Evolutionary conservation across 441 rosid species (phyloP).

Genomic region (Corymbia calophylla): DNA sequence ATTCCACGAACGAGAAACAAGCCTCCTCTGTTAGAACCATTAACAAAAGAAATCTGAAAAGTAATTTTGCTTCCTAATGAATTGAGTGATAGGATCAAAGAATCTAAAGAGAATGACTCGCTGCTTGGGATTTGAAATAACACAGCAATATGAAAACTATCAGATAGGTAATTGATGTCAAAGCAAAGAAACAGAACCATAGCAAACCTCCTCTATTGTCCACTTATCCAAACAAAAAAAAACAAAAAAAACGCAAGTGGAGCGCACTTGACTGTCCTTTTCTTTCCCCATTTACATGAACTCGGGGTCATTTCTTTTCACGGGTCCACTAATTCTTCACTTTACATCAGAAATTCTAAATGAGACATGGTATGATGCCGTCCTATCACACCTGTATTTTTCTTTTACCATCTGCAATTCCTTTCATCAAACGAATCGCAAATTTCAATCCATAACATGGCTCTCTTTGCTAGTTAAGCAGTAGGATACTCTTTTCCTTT

Average conservation of each 20-base stretch:
- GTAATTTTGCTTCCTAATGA: neutral
- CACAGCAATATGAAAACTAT: neutral
- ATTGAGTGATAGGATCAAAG: neutral
- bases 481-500: neutral
- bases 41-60: neutral
- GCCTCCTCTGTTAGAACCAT: neutral
- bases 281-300: neutral
- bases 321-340: neutral
- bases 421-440: neutral
- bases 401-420: neutral
- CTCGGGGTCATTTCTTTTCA: neutral
- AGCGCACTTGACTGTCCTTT: neutral
- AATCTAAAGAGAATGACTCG: neutral
- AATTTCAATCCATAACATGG: neutral
- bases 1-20: constrained; percentile 3
- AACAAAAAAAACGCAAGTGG: neutral
- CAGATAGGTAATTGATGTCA: neutral
- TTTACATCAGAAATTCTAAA: neutral
- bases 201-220: neutral
- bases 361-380: accelerated
- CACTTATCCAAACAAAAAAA: too few relatives aligned
- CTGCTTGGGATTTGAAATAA: neutral
- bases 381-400: neutral
- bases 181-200: neutral
- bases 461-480: neutral